phyloP scores from a whole-genome alignment of 352 stramenopile genomes.

The Phytophthora capsici region DNA sequence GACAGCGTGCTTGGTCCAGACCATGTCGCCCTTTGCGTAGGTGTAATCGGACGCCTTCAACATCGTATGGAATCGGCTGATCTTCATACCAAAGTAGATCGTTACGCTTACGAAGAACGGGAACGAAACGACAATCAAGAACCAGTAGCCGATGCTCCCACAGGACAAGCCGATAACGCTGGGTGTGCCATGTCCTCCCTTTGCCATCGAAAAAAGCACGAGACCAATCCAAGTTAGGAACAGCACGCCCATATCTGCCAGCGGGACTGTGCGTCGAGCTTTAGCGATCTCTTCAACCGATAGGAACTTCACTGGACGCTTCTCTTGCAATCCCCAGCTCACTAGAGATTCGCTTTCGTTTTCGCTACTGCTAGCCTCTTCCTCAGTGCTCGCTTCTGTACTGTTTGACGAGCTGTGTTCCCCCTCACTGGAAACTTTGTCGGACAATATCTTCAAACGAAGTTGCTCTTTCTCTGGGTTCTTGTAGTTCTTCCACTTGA shows the following conservation, averaged over 20 bases:
- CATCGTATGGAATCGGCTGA: constrained; percentile 64
- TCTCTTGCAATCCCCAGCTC: constrained; percentile 52
- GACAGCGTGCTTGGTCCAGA: constrained; percentile 92
- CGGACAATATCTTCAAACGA: constrained; percentile 48
- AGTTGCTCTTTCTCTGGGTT: constrained; percentile 32
- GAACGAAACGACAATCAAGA: constrained; percentile 64
- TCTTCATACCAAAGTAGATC: constrained; percentile 79
- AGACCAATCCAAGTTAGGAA: constrained; percentile 83
- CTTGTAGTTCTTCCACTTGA: constrained; percentile 82
- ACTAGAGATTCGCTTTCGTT: constrained; percentile 69
- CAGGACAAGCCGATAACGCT: constrained; percentile 79
- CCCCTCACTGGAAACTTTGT: constrained; percentile 30
- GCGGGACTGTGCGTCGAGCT: constrained; percentile 58
- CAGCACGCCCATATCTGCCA: constrained; percentile 68
- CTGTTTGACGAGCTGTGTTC: constrained; percentile 35
- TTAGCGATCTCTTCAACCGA: constrained; percentile 64
- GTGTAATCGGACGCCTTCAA: constrained; percentile 82
- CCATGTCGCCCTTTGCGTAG: constrained; percentile 96
- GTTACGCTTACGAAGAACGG: constrained; percentile 77
- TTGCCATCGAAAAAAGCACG: constrained; percentile 80
- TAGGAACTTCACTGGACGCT: constrained; percentile 28
- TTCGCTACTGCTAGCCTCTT: constrained; percentile 48
- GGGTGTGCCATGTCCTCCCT: constrained; percentile 75
- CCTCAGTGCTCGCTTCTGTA: constrained; percentile 45
- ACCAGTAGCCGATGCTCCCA: constrained; percentile 73